These are phyloP conservation scores for Boletus hoseneyae DNA, from an alignment of 1,284 basidiomycete species.

Conservation along the genomic window DNA sequence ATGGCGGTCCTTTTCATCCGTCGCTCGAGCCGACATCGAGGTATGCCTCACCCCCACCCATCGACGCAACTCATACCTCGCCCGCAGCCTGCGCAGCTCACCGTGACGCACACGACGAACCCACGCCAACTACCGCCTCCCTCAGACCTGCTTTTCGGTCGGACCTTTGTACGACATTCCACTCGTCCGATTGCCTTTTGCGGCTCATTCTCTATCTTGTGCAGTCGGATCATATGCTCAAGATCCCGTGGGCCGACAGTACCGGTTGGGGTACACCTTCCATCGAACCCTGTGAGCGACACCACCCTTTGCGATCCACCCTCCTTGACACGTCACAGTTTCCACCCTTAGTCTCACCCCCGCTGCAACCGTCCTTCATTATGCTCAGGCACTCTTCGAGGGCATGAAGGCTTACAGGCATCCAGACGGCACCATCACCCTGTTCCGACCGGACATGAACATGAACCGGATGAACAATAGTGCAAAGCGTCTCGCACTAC, in stretches of 20 bases:
- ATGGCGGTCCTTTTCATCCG: slow-evolving; percentile 7
- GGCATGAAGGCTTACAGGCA: slow-evolving; percentile 96
- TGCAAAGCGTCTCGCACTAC: slow-evolving; percentile 71
- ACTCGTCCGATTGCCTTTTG: slow-evolving; percentile 4
- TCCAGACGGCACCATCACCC: slow-evolving; percentile 71
- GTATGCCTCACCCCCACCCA: slow-evolving; percentile 7
- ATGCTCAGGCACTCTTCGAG: slow-evolving; percentile 90
- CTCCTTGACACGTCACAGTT: slow-evolving; percentile 43
- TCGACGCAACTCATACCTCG: not conserved
- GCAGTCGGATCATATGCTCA: slow-evolving; percentile 93
- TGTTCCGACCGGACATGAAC: slow-evolving; percentile 99
- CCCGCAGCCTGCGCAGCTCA: slow-evolving; percentile 44
- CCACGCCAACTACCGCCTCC: slow-evolving; percentile 54
- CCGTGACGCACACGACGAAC: slow-evolving; percentile 47
- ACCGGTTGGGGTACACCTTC: slow-evolving; percentile 82
- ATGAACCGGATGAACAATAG: slow-evolving; percentile 91
- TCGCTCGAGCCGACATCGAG: slow-evolving; percentile 22
- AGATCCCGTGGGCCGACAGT: slow-evolving; percentile 71
- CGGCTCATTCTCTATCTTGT: slow-evolving; percentile 7
- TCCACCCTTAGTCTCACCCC: slow-evolving; percentile 77
- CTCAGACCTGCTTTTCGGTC: slow-evolving; percentile 61
- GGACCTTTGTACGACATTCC: slow-evolving; percentile 57
- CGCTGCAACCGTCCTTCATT: slow-evolving; percentile 88
- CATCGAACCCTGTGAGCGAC: slow-evolving; percentile 75
- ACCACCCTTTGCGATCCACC: not conserved